Evolutionary conservation across 495 filamentous ascomycete genomes (phyloP).

Genomic region (Hypoxylon crocopeplum): DNA sequence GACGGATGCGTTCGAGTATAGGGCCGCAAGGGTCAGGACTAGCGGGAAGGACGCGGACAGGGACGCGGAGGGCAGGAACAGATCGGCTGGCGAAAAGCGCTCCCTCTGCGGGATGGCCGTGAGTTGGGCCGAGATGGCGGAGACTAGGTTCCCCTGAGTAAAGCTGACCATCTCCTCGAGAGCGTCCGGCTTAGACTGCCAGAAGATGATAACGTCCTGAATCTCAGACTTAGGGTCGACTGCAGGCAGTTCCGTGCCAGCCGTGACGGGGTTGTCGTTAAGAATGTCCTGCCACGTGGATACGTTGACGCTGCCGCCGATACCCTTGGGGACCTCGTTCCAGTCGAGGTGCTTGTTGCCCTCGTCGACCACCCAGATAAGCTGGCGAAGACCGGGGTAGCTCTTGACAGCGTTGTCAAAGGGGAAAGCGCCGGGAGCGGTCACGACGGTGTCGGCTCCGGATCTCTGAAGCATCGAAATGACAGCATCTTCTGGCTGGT

Average conservation of each 20-base stretch:
- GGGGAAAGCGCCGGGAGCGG: slow-evolving; percentile 86
- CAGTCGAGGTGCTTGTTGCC: slow-evolving; percentile 92
- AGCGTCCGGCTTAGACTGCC: slow-evolving; percentile 59
- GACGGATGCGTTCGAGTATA: slow-evolving; percentile 82
- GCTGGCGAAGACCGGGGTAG: slow-evolving; percentile 73
- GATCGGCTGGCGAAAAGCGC: slow-evolving; percentile 72
- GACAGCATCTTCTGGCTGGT: slow-evolving; percentile 68
- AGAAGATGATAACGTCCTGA: slow-evolving; percentile 66
- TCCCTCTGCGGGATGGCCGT: slow-evolving; percentile 75
- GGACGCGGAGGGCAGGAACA: slow-evolving; percentile 88
- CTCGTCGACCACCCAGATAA: slow-evolving; percentile 93
- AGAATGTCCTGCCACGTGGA: slow-evolving; percentile 88
- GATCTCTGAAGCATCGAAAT: slow-evolving; percentile 72
- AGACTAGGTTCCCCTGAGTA: slow-evolving; percentile 77
- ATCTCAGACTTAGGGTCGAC: slow-evolving; percentile 53
- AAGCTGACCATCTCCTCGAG: slow-evolving; percentile 77
- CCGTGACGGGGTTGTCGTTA: slow-evolving; percentile 61
- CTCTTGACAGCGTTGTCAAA: slow-evolving; percentile 72
- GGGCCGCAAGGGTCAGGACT: slow-evolving; percentile 77
- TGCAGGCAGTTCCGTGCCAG: slow-evolving; percentile 54
- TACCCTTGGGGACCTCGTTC: slow-evolving; percentile 78
- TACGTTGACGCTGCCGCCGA: slow-evolving; percentile 73
- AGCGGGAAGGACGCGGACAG: slow-evolving; percentile 81
- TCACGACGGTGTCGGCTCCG: slow-evolving; percentile 80
- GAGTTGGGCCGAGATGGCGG: slow-evolving; percentile 80